Base-by-base conservation (phyloP, 345 rosid species). In the Camelina sativa region DNA sequence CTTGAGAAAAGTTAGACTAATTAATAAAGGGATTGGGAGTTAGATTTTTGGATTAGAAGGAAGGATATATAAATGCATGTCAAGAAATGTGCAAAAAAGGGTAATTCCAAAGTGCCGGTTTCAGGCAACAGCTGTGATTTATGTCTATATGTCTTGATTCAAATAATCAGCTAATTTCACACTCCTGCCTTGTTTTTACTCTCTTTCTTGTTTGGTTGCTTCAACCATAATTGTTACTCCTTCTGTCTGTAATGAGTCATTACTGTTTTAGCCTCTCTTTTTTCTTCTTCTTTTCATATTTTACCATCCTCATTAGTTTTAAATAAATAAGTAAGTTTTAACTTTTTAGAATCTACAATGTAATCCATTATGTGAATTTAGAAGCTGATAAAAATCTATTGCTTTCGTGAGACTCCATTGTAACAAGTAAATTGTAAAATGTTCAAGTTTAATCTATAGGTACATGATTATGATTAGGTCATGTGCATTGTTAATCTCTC, bases 111-210 rank as follows among this genome's bases (percentile, higher is more conserved):
- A 61, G 65, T 43, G 63, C 51, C 51, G 58, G 79, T 69, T 63
- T 30, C 70, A 62, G 65, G 75, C 62, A 58, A 69, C 69, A 76
- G 74, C 79, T 69, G 69, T 62, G 58, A 44, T 23, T 61, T 37
- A 69, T 58, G 72, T 68, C 52, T 66, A 32, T 7, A 60, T 75
- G 79, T 69, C 79, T 2, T 53, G 41, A 54, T 76, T 76, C 79
- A 76, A 61, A 11, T 76, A 41, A 76, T 76, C 74, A 16, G 53
- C 69, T 68, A 20, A 60, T 67, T 40, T 51, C 56, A 75, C 63
- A 43, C 62, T 10, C 35, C n/a, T 47, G 2, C 17, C 44, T 73
- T 54, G 34, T 32, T 69, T 69, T 74, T 17, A 48, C 62, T 67
- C 19, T 41, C 56, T 67, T 28, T 60, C 64, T 7, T 41, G 19